Evolutionary conservation across 305 asterid genomes (phyloP), one percentile per base, ranked within the genome.

Genomic region (Plantago lanceolata): DNA sequence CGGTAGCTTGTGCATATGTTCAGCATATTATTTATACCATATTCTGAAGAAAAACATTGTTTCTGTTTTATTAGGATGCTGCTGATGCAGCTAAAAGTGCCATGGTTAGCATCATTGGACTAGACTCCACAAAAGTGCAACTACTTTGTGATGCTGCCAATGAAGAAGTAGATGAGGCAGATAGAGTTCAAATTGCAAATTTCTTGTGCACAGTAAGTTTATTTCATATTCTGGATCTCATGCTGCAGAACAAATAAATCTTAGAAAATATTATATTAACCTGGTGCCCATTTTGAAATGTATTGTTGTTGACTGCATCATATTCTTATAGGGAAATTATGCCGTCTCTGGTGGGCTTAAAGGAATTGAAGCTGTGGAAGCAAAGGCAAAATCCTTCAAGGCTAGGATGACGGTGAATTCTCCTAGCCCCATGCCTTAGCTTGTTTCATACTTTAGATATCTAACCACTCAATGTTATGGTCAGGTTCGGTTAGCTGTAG

Each of bases 341-440:
- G 99, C 93, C 6, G 99, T 94, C 59, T 94, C 99, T 52, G 97
- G 99, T 64, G 99, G 99, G 52, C 76, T 90, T 58, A 90, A 86
- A 83, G 99, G 99, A 64, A 79, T 94, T 60, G 97, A 90, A 83
- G 95, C 95, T 19, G 95, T 94, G 67, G 97, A 90, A 82, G 94
- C 96, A 26, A 94, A 88, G 81, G 99, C 97, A 43, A 94, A 94
- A 65, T 88, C 99, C 9, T 94, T 94, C 70, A 94, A 90, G 79
- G 99, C 99, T 75, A 88, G 97, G 67, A 84, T 94, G 97, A 78
- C 96, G 66, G 99, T 92, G 71, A 64, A 49, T 33, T 35, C 59
- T 53, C 19, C 53, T 19, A 63, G 19, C 71, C 49, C 37, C 57
- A 40, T 35, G 19, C 57, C 21, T 68, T 2, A 8, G 52, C 53